Evolutionary conservation across 1,139 yeast genomes (phyloP).

Genomic region (Yamadazyma triangularis): DNA sequence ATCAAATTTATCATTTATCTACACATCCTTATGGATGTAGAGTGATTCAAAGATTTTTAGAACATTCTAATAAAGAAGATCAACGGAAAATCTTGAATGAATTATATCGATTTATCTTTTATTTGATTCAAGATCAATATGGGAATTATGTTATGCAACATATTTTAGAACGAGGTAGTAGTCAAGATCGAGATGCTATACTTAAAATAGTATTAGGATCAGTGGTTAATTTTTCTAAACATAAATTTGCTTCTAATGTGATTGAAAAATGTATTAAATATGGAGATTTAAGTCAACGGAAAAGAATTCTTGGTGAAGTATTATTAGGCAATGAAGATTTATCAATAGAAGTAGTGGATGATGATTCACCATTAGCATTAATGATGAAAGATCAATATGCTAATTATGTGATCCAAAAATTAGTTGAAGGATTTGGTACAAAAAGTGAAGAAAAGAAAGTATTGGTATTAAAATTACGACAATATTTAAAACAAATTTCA

Average conservation of each 20-base stretch:
- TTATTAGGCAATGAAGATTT: conserved; percentile 46
- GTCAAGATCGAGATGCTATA: conserved; percentile 39
- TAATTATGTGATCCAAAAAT: conserved; percentile 91
- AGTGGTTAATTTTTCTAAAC: conserved; percentile 80
- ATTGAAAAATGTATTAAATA: conserved; percentile 87
- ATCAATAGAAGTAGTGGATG: conserved; percentile 43
- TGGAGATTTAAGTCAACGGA: conserved; percentile 63
- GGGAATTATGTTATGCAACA: conserved; percentile 98
- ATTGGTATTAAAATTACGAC: conserved; percentile 58
- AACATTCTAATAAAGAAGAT: conserved; percentile 62
- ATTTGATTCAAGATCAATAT: conserved; percentile 89
- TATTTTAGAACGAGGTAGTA: conserved; percentile 75
- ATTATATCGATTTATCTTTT: conserved; percentile 67
- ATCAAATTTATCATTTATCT: conserved; percentile 82
- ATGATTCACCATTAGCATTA: conserved; percentile 60
- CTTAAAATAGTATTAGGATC: conserved; percentile 45
- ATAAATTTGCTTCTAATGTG: conserved; percentile 96
- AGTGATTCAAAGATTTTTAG: conserved; percentile 88
- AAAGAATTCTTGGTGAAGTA: conserved; percentile 57
- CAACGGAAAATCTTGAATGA: conserved; percentile 64
- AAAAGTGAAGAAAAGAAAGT: conserved; percentile 61
- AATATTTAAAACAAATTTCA: conserved; percentile 56
- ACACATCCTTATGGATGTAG: conserved; percentile 98
- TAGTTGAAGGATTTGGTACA: conserved; percentile 72
- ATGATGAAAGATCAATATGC: conserved; percentile 99